Evolutionary conservation across 176 grass and related monocot genomes (phyloP), one percentile per base, ranked within the genome.

Genomic region (Secale cereale): DNA sequence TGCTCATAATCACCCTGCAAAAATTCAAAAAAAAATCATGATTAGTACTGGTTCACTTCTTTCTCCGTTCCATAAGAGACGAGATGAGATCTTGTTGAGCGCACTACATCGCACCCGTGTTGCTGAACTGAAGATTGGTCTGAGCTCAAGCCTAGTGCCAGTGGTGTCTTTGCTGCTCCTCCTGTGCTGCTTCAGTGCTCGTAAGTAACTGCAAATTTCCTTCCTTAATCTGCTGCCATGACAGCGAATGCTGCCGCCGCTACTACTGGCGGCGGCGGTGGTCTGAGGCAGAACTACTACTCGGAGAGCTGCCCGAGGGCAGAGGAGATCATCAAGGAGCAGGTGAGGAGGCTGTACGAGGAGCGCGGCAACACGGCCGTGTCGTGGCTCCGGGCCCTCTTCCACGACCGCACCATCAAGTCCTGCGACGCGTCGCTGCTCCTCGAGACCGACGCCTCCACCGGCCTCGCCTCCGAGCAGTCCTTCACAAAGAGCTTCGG

Each of bases 391-490:
- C 65, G 88, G 22, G 85, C 76, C 22, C 78, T 90, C 36, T 85
- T 85, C 82, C 87, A 89, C 45, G 87, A 89, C 28, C 85, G 79
- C 83, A 79, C 82, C 65, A 84, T 83, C n/a, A 59, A 60, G 32
- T 86, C 45, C n/a, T n/a, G n/a, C n/a, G 88, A 90, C 67, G 83
- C 83, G 11, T 90, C 83, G 28, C 79, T 90, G 6, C 74, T 90
- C 7, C 73, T 90, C 19, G 72, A 90, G 9, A 82, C 25, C 23
- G 13, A 85, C 70, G 4, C 6, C 23, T 23, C 23, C 22, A 17
- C 13, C 1, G 27, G 30, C 8, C 3, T 86, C 12, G 36, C 59
- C 54, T 86, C 84, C 2, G 88, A 90, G 88, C 56, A 90, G 41
- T n/a, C 79, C 22, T 59, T 79, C 9, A 60, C 61, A 1, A 30